Evolutionary conservation across 2,329 filamentous ascomycete species (phyloP).

Genomic region (Rhinocladiella similis): DNA sequence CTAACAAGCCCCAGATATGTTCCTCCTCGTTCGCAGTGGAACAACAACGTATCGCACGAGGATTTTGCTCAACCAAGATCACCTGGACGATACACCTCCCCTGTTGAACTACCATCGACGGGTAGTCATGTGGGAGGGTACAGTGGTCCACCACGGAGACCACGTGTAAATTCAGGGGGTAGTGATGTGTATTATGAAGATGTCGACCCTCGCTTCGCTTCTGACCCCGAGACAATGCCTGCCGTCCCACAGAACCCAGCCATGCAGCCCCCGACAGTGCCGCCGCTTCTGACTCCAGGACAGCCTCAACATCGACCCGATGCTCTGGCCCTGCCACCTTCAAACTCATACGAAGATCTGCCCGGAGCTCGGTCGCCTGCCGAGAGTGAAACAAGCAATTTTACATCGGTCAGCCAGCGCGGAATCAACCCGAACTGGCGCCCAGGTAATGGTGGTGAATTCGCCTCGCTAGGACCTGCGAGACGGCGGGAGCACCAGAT

Average conservation of each 20-base stretch:
- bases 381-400: slow-evolving; percentile 77
- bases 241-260: slow-evolving; percentile 28
- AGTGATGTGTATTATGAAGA: slow-evolving; percentile 79
- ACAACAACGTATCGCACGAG: slow-evolving; percentile 18
- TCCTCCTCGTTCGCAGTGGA: slow-evolving; percentile 48
- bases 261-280: slow-evolving; percentile 34
- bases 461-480: slow-evolving; percentile 42
- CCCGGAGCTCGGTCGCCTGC: slow-evolving; percentile 69
- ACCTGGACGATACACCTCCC: slow-evolving; percentile 25
- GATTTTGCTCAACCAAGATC: slow-evolving; percentile 17
- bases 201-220: slow-evolving; percentile 81
- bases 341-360: slow-evolving; percentile 61
- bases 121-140: slow-evolving; percentile 46
- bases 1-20: slow-evolving; percentile 37
- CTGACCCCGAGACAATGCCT: slow-evolving; percentile 36
- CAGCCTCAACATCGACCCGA: slow-evolving; percentile 15
- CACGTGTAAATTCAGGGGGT: slow-evolving; percentile 31
- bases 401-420: slow-evolving; percentile 87
- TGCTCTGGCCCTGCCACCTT: slow-evolving; percentile 16
- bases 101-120: slow-evolving; percentile 49
- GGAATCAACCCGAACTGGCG: slow-evolving; percentile 88
- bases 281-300: slow-evolving; percentile 42
- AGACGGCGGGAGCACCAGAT: slow-evolving; percentile 52
- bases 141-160: slow-evolving; percentile 34
- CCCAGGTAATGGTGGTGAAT: slow-evolving; percentile 45